Percentiles rank a stretch among this genome's conserved stretches.
phyloP scores from a whole-genome alignment of 345 rosid genomes.

The Syzygium aromaticum region DNA sequence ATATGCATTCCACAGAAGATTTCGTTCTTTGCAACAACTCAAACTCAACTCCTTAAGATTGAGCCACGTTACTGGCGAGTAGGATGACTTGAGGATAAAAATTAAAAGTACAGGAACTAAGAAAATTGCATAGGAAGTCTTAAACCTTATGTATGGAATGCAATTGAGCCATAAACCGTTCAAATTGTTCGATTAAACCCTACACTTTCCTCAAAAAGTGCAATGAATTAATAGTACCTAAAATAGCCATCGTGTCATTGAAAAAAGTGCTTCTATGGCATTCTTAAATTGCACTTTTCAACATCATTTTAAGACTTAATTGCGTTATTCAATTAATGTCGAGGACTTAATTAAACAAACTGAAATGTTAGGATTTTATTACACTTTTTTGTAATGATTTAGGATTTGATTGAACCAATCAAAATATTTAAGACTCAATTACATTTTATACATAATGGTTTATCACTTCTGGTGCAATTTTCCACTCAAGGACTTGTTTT shows the following conservation, averaged over 20 bases:
- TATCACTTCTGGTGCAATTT: background rate
- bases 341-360: background rate
- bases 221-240: background rate
- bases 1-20: background rate
- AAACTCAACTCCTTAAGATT: background rate
- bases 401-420: background rate
- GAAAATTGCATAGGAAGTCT: background rate
- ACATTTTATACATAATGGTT: background rate
- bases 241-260: background rate
- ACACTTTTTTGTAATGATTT: background rate
- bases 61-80: background rate
- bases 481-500: background rate
- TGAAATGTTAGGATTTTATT: background rate
- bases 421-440: background rate
- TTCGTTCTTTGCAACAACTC: background rate
- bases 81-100: background rate
- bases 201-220: background rate
- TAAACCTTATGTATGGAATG: background rate
- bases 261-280: background rate
- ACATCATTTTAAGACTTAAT: background rate
- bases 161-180: background rate
- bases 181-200: background rate
- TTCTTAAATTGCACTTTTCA: background rate
- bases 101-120: background rate
- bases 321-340: background rate